These are phyloP conservation scores for Penicillium sp. DNA, from an alignment of 2,329 filamentous ascomycete genomes.

Conservation along the genomic window DNA sequence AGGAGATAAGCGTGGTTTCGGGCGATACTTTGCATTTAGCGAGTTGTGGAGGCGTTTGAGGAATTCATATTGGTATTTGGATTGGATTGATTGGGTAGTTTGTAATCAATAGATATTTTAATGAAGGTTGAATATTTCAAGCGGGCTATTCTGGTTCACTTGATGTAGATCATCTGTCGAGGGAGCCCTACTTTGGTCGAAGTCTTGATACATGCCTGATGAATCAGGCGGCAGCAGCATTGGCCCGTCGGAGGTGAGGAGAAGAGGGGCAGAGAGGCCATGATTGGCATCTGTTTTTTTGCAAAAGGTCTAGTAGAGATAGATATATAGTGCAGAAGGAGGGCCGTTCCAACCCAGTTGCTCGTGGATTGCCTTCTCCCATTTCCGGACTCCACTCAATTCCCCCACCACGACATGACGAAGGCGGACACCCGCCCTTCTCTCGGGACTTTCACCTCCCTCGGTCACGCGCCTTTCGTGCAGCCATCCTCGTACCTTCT, in stretches of 20 bases:
- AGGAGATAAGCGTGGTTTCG: not conserved
- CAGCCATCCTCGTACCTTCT: constrained; percentile 50
- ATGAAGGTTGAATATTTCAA: too few relatives aligned
- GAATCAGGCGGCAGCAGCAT: not conserved
- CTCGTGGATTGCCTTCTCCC: not conserved
- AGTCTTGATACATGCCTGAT: not conserved
- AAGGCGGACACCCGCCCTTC: constrained; percentile 25
- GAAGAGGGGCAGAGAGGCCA: not conserved
- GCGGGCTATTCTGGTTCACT: not conserved
- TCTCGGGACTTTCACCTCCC: constrained; percentile 20
- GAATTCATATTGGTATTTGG: not conserved
- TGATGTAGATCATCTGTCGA: too few relatives aligned
- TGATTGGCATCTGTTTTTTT: not conserved
- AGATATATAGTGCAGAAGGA: not conserved
- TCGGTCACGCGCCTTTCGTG: constrained; percentile 49
- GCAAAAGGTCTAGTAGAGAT: not conserved
- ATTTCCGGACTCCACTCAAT: not conserved
- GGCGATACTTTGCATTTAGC: constrained; percentile 25
- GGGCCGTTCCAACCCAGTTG: too few relatives aligned
- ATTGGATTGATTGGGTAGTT: not conserved
- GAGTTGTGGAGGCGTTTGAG: constrained; percentile 17
- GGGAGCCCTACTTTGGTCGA: not conserved
- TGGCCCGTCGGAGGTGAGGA: not conserved
- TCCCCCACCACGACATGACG: constrained; percentile 19
- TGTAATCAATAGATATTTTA: not conserved